Evolutionary conservation across 2,329 filamentous ascomycete genomes (phyloP).

Genomic region (Alternaria tenuissima): DNA sequence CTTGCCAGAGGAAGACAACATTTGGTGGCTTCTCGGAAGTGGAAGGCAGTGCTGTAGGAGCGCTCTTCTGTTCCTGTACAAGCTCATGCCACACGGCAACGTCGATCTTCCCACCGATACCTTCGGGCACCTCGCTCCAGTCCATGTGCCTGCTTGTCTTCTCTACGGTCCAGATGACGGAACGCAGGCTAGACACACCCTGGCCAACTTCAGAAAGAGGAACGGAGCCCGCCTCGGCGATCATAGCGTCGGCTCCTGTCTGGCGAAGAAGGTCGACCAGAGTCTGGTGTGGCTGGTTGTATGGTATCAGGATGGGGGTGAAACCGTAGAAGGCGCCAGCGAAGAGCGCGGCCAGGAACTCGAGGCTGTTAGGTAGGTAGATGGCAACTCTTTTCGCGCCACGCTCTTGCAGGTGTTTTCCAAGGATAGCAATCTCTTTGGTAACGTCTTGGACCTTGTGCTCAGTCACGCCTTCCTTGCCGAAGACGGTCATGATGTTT

Average conservation of each 20-base stretch:
- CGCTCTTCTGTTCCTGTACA: conserved; percentile 67
- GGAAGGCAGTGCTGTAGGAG: conserved; percentile 70
- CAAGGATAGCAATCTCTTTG: conserved; percentile 86
- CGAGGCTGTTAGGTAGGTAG: conserved; percentile 91
- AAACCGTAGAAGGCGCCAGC: conserved; percentile 89
- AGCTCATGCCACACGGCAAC: conserved; percentile 95
- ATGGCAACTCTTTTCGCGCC: conserved; percentile 79
- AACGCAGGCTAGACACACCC: conserved; percentile 72
- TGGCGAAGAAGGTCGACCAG: conserved; percentile 76
- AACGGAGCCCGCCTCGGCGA: conserved; percentile 86
- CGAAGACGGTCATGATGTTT: conserved; percentile 80
- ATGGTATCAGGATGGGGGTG: conserved; percentile 84
- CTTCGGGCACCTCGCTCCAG: conserved; percentile 88
- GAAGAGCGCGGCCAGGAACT: conserved; percentile 83
- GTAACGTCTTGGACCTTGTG: conserved; percentile 76
- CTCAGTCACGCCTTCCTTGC: conserved; percentile 76
- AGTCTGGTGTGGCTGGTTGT: conserved; percentile 74
- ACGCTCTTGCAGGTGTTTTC: conserved; percentile 75
- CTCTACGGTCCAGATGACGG: conserved; percentile 92
- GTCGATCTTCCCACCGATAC: conserved; percentile 75
- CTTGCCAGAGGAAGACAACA: conserved; percentile 72
- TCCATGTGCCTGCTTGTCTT: conserved; percentile 91
- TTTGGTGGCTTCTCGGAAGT: conserved; percentile 62
- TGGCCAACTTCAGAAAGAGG: conserved; percentile 78
- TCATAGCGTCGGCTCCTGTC: conserved; percentile 79